Evolutionary conservation across 2,329 filamentous ascomycete species (phyloP), one percentile per base, ranked within the genome.

Genomic region (Beauveria asiatica): DNA sequence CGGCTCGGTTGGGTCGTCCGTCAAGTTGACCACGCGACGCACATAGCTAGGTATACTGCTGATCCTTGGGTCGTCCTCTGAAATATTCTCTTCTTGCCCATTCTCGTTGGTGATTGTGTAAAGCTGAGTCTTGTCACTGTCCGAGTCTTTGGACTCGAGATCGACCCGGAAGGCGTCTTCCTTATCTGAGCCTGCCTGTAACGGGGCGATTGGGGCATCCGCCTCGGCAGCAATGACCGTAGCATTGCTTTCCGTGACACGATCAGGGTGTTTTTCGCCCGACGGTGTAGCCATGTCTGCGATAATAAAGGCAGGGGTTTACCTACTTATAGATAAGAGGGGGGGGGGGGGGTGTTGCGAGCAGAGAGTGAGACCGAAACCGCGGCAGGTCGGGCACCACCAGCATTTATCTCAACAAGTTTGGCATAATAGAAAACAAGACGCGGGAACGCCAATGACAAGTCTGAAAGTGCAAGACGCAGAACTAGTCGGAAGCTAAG

Each of bases 11-110:
- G 82, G 76, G 65, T 85, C 81, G 65, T 86, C 82, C 21, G 78
- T 75, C 61, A 85, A 73, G 65, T 78, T 82, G 64, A 85, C 81
- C 46, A 84, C 75, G 25, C 80, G 76, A 46, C 83, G 79, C 16
- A 84, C 82, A 62, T 82, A 77, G 56, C 75, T 71, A 5, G 82
- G 82, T 16, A 86, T 76, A 56, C 82, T 78, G 53, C 70, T 75
- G 52, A 84, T 74, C 51, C 81, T 76, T 6, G 77, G 76, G 60
- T 82, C 75, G n/a, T 81, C 71, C 46, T 80, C 77, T 7, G 68
- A 66, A 49, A 75, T 69, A n/a, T 65, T 64, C 52, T 69, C 66
- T 55, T 74, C 64, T 11, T 58, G 27, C 8, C 60, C 60, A 16
- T 50, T 41, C 9, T 57, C 53, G 25, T 57, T 57, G 27, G 41